A percentile compares a stretch with the other conserved stretches of the same genome.
Evolutionary conservation across 2,329 filamentous ascomycete genomes (phyloP).

Genomic region (Fusarium xyrophilum): DNA sequence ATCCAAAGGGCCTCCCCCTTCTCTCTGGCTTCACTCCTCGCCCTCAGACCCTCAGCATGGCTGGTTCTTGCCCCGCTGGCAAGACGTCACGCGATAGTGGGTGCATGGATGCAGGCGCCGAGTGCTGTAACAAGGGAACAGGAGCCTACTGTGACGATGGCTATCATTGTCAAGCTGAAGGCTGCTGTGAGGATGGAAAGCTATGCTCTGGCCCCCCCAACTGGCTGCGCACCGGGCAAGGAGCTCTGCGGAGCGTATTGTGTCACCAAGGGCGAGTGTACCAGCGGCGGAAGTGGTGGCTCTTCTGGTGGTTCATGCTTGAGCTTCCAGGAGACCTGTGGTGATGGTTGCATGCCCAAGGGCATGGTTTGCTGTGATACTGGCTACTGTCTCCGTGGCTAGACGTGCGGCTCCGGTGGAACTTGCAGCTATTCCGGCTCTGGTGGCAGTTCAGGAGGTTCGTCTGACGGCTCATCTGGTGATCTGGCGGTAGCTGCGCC

Average conservation of each 20-base stretch:
- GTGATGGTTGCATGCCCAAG: conserved; percentile 40
- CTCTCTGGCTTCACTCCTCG: conserved; percentile 34
- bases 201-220: conserved; percentile 42
- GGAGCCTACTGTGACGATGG: conserved; percentile 45
- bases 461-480: background rate
- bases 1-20: conserved; percentile 25
- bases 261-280: conserved; percentile 39
- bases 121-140: conserved; percentile 43
- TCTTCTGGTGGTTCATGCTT: conserved; percentile 34
- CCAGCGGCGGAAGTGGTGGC: conserved; percentile 19
- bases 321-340: conserved; percentile 34
- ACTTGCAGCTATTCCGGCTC: conserved; percentile 21
- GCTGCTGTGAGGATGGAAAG: conserved; percentile 46
- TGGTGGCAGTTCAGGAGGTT: conserved; percentile 17
- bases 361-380: conserved; percentile 40
- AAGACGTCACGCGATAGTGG: conserved; percentile 40
- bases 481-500: conserved; percentile 18
- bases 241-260: conserved; percentile 42
- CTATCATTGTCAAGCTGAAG: conserved; percentile 40
- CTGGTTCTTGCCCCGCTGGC: conserved; percentile 31
- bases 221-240: conserved; percentile 38
- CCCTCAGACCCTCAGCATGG: conserved; percentile 28
- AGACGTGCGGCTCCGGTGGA: conserved; percentile 37
- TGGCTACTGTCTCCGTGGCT: conserved; percentile 44
- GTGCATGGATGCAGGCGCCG: conserved; percentile 43